These are phyloP conservation scores for Albifimbria verrucaria DNA, from an alignment of 2,329 filamentous ascomycete genomes.

Conservation along the genomic window DNA sequence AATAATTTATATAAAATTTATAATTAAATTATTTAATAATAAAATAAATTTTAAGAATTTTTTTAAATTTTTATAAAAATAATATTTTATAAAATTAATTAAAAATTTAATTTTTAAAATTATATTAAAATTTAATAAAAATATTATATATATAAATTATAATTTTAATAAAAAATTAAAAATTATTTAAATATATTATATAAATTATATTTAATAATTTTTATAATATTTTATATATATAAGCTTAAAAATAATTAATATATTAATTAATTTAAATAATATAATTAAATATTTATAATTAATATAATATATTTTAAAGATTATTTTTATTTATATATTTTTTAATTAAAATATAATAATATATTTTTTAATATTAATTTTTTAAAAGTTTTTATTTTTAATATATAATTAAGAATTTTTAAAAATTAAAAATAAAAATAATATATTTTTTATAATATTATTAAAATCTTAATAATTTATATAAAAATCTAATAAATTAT, in stretches of 20 bases:
- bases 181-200: constrained; percentile 15
- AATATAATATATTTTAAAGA: constrained; percentile 4
- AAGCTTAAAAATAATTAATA: constrained; percentile 9
- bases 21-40: constrained; percentile 1
- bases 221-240: constrained; percentile 12
- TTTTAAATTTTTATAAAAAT: constrained; percentile 6
- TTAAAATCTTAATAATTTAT: constrained; percentile 12
- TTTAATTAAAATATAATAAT: constrained; percentile 4
- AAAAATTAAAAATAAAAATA: neutral
- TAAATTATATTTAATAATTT: constrained; percentile 12
- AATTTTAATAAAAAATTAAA: constrained; percentile 8
- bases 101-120: constrained; percentile 4
- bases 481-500: constrained; percentile 8
- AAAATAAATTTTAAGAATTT: constrained; percentile 4
- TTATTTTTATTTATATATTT: constrained; percentile 1
- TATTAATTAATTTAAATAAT: constrained; percentile 12
- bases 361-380: constrained; percentile 7
- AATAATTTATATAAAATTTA: neutral
- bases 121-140: constrained; percentile 5
- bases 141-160: constrained; percentile 9
- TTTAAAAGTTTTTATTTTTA: constrained; percentile 2
- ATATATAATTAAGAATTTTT: constrained; percentile 6
- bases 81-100: constrained; percentile 9
- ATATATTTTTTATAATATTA: constrained; percentile 10
- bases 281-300: constrained; percentile 11